Base-by-base conservation (phyloP, 352 stramenopile species). In the Globisporangium nodosum region DNA sequence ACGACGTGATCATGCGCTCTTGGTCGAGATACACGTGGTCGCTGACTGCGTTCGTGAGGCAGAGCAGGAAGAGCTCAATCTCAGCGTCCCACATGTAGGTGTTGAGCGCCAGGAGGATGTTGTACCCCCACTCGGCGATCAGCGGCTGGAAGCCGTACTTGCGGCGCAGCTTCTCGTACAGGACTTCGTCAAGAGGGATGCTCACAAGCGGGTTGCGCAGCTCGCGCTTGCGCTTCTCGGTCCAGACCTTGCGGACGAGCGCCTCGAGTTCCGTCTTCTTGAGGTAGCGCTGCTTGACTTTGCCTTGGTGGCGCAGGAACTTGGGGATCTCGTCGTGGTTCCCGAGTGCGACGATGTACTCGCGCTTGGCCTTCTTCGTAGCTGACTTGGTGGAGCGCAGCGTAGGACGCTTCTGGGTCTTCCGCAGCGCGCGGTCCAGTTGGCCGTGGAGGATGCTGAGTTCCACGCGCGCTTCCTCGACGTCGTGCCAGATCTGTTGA, bases 91-190 rank as follows among this genome's bases (percentile, higher is more conserved):
- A 93, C 16, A 64, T 71, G 49, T 79, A 90, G 45, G 65, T 58
- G 50, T 88, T 81, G 18, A 91, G 70, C 3, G 75, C 78, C 3
- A 91, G 40, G 3, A 93, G 54, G n/a, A 91, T 72, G 61, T 91
- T 93, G 66, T 93, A 93, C n/a, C 83, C 83, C 81, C 81, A 93
- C 64, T 93, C 81, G 3, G 84, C 84, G 37, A 93, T 85, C 21
- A 90, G 62, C 1, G 84, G 79, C 65, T 93, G 81, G 59, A 91
- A 91, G 2, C 81, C 81, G 58, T 88, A 91, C 62, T 90, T 90
- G 49, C 78, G 78, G 52, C 91, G 71, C 49, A 93, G 68, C 49
- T 86, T 85, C 49, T 93, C 83, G 56, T 86, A 91, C 46, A 93
- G 30, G 0, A 88, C 71, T 11, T 91, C 74, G 24, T 93, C 83